These are phyloP conservation scores for Punica granatum DNA, from an alignment of 345 rosid genomes.

Conservation along the genomic window DNA sequence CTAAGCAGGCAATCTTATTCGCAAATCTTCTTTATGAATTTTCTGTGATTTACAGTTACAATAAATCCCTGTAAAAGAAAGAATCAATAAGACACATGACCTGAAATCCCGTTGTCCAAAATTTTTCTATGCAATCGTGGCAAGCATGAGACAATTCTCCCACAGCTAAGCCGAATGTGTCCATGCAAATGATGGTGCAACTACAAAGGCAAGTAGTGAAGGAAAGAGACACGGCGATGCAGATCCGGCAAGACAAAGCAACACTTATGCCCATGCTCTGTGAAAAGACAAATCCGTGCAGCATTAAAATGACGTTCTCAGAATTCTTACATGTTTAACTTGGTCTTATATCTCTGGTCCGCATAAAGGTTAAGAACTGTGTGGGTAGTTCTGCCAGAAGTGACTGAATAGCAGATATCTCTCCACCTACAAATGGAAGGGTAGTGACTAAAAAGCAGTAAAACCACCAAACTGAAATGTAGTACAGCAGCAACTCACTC, in stretches of 20 bases:
- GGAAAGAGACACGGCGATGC: too few relatives aligned
- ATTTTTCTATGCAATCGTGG: too few relatives aligned
- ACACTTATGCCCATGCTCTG: too few relatives aligned
- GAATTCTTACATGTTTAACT: background rate
- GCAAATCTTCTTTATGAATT: background rate
- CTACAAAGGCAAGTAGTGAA: too few relatives aligned
- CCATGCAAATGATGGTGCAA: too few relatives aligned
- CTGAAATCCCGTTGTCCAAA: background rate
- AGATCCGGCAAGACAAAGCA: background rate
- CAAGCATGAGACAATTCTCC: too few relatives aligned
- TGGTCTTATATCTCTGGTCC: slow-evolving; percentile 60
- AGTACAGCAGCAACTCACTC: slow-evolving; percentile 35
- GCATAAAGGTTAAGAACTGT: slow-evolving; percentile 77
- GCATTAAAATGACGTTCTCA: background rate
- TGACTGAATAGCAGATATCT: slow-evolving; percentile 63
- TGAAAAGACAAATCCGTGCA: background rate
- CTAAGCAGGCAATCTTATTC: background rate
- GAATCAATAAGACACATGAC: background rate
- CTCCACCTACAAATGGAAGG: slow-evolving; percentile 51
- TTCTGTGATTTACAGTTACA: too few relatives aligned
- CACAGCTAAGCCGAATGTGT: too few relatives aligned
- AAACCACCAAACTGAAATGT: background rate
- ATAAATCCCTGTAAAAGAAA: too few relatives aligned
- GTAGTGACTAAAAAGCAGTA: background rate
- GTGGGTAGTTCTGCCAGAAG: slow-evolving; percentile 83